Base-by-base conservation (phyloP, 2,329 filamentous ascomycete species). In the Paraphoma sp. region DNA sequence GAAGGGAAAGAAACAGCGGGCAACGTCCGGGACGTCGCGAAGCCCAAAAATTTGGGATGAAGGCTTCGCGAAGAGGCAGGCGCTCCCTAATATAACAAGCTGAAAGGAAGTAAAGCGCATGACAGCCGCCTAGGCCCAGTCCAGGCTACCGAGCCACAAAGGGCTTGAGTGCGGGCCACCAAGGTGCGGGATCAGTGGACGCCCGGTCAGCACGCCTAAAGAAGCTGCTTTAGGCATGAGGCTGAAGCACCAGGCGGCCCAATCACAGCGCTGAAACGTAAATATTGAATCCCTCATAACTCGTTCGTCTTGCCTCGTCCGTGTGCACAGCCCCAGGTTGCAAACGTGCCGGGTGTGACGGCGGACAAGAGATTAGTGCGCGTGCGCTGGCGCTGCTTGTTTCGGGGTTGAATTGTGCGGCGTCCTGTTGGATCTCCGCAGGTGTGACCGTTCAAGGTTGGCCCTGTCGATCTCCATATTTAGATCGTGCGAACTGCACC, bases 51-150 rank as follows among this genome's bases (percentile, higher is more conserved):
- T 38, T 45, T 29, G 44, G 44, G 31, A 33, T 47, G 45, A 41
- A 17, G 30, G 10, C 36, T 36, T 45, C 16, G 23, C 14, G 18
- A n/a, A 18, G 44, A 30, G 18, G 31, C 44, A 38, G 49, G 45
- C 43, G 31, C 49, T 45, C 42, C 49, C 42, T 51, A 45, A 51
- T 51, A 51, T 51, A 51, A 51, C 49, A 41, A 43, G 28, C 36
- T 28, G 33, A 53, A 43, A 53, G 45, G 36, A 53, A 41, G 46
- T 14, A 7, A 31, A 29, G 16, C 23, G 23, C 36, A 45, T 46
- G 51, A 16, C 49, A 51, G 33, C 33, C 10, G 49, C 49, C 51
- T 33, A 10, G 23, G 50, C 45, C 51, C 33, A 47, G 28, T 29
- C 16, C 33, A 42, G 40, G 33, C 51, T 16, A n/a, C 28, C 12